These are phyloP conservation scores for Cladosporium velox DNA, from an alignment of 2,329 filamentous ascomycete species.

Conservation along the genomic window DNA sequence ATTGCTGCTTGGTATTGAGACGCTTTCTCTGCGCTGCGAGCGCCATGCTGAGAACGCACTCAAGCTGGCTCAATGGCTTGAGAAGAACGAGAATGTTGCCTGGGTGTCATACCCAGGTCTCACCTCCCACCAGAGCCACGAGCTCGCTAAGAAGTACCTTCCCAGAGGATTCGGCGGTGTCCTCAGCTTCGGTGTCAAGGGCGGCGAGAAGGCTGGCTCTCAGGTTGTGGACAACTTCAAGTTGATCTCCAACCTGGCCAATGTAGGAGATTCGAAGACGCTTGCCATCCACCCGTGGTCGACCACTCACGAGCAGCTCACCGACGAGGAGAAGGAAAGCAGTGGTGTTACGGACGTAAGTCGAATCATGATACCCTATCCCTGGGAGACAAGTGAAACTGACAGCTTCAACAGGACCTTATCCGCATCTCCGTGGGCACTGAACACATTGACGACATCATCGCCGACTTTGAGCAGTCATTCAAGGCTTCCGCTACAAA, in stretches of 20 bases:
- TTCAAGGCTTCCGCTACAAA: constrained; percentile 63
- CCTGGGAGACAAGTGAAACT: neutral
- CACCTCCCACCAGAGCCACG: constrained; percentile 76
- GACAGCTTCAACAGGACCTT: constrained; percentile 62
- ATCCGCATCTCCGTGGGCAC: constrained; percentile 95
- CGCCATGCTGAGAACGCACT: constrained; percentile 83
- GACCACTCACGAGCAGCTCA: constrained; percentile 91
- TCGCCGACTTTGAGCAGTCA: constrained; percentile 90
- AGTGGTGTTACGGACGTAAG: constrained; percentile 70
- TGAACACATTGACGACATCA: constrained; percentile 97
- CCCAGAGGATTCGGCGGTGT: constrained; percentile 85
- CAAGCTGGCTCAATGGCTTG: constrained; percentile 77
- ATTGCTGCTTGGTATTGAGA: constrained; percentile 85
- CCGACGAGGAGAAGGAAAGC: constrained; percentile 73
- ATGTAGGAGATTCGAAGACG: constrained; percentile 94
- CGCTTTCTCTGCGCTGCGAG: constrained; percentile 81
- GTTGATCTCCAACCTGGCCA: constrained; percentile 92
- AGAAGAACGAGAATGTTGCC: constrained; percentile 77
- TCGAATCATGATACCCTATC: neutral
- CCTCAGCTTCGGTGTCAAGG: constrained; percentile 89
- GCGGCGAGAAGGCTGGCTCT: constrained; percentile 77
- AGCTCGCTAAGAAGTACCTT: constrained; percentile 82
- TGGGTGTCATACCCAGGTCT: constrained; percentile 96
- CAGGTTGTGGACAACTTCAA: constrained; percentile 93
- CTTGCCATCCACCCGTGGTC: constrained; percentile 93